These are phyloP conservation scores for Suillus ampliporus DNA, from an alignment of 768 basidiomycete species.

Conservation along the genomic window DNA sequence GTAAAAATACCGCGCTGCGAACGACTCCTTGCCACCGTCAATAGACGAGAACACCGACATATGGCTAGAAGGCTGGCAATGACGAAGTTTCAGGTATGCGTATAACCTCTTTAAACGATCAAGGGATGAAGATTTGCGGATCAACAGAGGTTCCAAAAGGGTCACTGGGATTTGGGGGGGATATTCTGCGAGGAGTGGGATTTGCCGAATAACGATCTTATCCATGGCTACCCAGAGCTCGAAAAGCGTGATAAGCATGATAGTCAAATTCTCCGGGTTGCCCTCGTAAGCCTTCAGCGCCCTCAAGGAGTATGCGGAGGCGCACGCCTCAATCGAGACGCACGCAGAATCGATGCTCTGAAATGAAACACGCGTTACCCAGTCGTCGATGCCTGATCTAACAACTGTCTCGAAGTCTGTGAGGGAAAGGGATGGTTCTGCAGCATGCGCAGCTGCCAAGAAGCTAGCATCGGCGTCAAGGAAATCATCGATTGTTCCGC, in stretches of 20 bases:
- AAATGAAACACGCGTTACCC: slow-evolving; percentile 32
- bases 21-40: slow-evolving; percentile 22
- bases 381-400: slow-evolving; percentile 39
- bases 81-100: slow-evolving; percentile 39
- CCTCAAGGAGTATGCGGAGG: slow-evolving; percentile 30
- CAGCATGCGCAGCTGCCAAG: slow-evolving; percentile 15
- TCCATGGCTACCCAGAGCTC: slow-evolving; percentile 47
- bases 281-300: slow-evolving; percentile 32
- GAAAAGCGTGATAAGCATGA: slow-evolving; percentile 45
- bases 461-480: slow-evolving; percentile 18
- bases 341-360: slow-evolving; percentile 17
- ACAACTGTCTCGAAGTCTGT: slow-evolving; percentile 44
- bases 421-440: slow-evolving; percentile 26
- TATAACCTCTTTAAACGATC: slow-evolving; percentile 33
- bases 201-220: slow-evolving; percentile 22
- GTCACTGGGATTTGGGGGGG: slow-evolving; percentile 37
- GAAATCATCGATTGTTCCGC: slow-evolving; percentile 24
- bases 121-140: slow-evolving; percentile 35
- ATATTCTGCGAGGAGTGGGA: slow-evolving; percentile 35
- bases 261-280: slow-evolving; percentile 45
- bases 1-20: slow-evolving; percentile 44
- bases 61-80: slow-evolving; percentile 16
- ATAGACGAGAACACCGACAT: slow-evolving; percentile 42
- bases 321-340: slow-evolving; percentile 25
- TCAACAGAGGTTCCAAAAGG: slow-evolving; percentile 35